Evolutionary conservation across 352 stramenopile genomes (phyloP).

Genomic region (Lagenidium giganteum): DNA sequence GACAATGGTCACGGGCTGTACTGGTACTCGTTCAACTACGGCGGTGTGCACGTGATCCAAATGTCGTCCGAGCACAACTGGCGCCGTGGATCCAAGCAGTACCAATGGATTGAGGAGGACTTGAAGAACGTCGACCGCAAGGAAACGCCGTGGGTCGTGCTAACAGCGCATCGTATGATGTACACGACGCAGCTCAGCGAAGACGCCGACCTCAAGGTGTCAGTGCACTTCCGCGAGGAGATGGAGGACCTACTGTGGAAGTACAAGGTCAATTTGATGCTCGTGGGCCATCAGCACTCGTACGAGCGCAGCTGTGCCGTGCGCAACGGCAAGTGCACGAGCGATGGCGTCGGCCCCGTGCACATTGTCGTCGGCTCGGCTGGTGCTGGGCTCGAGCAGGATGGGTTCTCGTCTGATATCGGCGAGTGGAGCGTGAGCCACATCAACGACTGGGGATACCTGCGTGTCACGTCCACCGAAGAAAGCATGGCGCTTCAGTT

Average conservation of each 20-base stretch:
- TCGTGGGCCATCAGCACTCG: constrained; percentile 91
- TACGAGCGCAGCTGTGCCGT: constrained; percentile 90
- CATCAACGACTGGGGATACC: constrained; percentile 74
- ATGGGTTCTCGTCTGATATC: constrained; percentile 58
- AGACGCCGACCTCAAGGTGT: constrained; percentile 60
- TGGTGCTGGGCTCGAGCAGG: constrained; percentile 61
- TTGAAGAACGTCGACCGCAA: constrained; percentile 76
- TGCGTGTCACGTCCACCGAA: constrained; percentile 58
- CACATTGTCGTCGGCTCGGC: constrained; percentile 86
- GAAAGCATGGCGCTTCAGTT: constrained; percentile 72
- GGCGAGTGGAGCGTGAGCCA: constrained; percentile 79
- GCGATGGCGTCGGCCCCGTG: constrained; percentile 65
- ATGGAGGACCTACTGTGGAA: constrained; percentile 87
- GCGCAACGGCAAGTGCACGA: constrained; percentile 58
- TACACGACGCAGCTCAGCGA: constrained; percentile 79
- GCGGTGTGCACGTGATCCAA: constrained; percentile 87
- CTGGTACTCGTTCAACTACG: constrained; percentile 91
- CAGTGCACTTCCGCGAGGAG: constrained; percentile 77
- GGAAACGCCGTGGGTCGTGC: constrained; percentile 89
- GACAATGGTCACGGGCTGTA: constrained; percentile 65
- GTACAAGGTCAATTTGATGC: constrained; percentile 88
- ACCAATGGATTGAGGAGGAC: constrained; percentile 86
- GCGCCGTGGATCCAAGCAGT: constrained; percentile 78
- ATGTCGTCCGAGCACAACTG: constrained; percentile 91
- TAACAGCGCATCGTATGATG: constrained; percentile 91